phyloP scores from a whole-genome alignment of 1,284 basidiomycete genomes.

The Ustilago cynodontis region DNA sequence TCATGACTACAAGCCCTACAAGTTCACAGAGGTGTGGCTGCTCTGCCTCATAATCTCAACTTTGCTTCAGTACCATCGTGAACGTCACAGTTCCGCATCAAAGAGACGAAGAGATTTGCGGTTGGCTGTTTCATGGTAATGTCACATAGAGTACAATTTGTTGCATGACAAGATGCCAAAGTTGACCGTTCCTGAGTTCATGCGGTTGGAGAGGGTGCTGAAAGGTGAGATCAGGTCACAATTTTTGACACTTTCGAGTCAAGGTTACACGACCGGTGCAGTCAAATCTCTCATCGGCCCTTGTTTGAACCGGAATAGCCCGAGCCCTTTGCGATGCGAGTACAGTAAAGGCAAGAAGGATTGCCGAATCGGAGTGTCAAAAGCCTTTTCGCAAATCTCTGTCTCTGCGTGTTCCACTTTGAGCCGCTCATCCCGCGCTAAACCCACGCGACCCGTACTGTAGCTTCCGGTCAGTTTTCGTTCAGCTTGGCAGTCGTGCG shows the following conservation, averaged over 20 bases:
- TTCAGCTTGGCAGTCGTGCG: background rate
- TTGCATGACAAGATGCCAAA: background rate
- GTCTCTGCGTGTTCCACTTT: background rate
- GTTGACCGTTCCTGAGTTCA: background rate
- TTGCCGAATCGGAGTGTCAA: conserved; percentile 26
- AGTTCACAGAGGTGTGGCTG: too few relatives aligned
- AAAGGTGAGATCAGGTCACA: background rate
- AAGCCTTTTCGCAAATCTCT: conserved; percentile 24
- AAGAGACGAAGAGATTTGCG: too few relatives aligned
- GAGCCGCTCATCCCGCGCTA: background rate
- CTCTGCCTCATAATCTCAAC: too few relatives aligned
- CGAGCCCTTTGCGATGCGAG: background rate
- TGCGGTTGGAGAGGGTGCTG: background rate
- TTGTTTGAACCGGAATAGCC: conserved; percentile 1
- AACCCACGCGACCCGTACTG: background rate
- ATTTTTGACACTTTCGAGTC: background rate
- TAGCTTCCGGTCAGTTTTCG: background rate
- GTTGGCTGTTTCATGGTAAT: too few relatives aligned
- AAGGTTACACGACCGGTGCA: background rate
- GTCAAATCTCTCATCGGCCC: background rate
- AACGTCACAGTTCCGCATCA: too few relatives aligned
- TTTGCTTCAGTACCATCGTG: too few relatives aligned
- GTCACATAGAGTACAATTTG: background rate
- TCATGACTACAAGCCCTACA: background rate
- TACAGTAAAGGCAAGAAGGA: background rate